Evolutionary conservation across 2,329 filamentous ascomycete genomes (phyloP), one percentile per base, ranked within the genome.

Genomic region (Cladophialophora immunda): DNA sequence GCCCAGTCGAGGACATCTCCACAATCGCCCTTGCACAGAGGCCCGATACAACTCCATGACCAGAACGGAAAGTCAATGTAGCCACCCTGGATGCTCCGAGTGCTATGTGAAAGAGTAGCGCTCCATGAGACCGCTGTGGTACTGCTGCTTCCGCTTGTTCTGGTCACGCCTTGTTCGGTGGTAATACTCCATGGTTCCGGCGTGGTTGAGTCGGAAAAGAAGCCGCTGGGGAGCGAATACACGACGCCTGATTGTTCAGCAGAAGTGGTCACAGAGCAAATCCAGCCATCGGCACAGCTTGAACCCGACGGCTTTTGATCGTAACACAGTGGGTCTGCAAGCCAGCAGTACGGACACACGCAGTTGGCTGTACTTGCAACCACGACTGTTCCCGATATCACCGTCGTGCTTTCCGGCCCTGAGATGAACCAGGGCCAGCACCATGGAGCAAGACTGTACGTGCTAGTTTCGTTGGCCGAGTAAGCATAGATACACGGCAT

Each of bases 251-350:
- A 61, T 27, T 29, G 19, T 4, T 30, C 47, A 19, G 45, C n/a
- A 7, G 52, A 30, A 32, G 58, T 61, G 19, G 58, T 62, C 45
- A 65, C 58, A 11, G 34, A 27, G 27, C 63, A 65, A 19, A 47
- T 38, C 63, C 63, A 65, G 13, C 52, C 56, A 30, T 60, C 57
- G 17, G 34, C 57, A 65, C 63, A 65, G 9, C 22, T 60, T 17
- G 50, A 41, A 3, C 63, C 58, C 11, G 57, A 47, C n/a, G 63
- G 63, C 27, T 4, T 50, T n/a, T 47, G 32, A 13, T 25, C 25
- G 6, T 22, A 38, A 30, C 63, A 65, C 6, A 47, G 9, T 2
- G 41, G 25, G 27, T 57, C 17, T 56, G 58, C 63, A 34, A 65
- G 34, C 34, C 38, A 61, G 32, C 63, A 65, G n/a, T 22, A n/a